These are phyloP conservation scores for Chrysopogon serrulatus DNA, from an alignment of 176 grass and related monocot genomes.

Conservation along the genomic window DNA sequence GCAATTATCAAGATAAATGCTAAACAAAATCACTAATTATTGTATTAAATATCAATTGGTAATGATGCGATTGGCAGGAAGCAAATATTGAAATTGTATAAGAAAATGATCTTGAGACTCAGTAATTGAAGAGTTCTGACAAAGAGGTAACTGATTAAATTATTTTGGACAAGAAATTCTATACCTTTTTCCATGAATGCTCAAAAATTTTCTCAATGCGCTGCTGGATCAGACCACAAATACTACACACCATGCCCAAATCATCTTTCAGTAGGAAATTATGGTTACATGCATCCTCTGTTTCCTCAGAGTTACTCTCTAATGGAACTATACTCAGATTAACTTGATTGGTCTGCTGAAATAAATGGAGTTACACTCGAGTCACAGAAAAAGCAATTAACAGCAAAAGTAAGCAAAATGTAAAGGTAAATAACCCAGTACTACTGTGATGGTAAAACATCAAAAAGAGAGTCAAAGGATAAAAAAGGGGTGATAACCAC, in stretches of 20 bases:
- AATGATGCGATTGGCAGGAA: not conserved
- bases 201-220: slow-evolving; percentile 64
- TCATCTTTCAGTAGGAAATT: slow-evolving; percentile 58
- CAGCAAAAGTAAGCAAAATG: not conserved
- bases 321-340: slow-evolving; percentile 4
- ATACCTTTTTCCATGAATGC: slow-evolving; percentile 62
- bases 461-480: not conserved
- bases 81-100: not conserved
- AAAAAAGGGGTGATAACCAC: not conserved
- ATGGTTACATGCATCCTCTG: slow-evolving; percentile 49
- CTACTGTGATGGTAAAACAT: not conserved
- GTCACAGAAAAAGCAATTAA: slow-evolving; percentile 2
- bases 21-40: not conserved
- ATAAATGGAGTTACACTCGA: slow-evolving; percentile 11
- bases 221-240: slow-evolving; percentile 77
- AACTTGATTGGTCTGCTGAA: slow-evolving; percentile 29
- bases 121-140: slow-evolving; percentile 1
- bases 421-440: not conserved
- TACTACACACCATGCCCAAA: slow-evolving; percentile 58
- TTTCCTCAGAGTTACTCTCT: slow-evolving; percentile 32
- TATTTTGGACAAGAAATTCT: slow-evolving; percentile 8
- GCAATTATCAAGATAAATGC: not conserved
- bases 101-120: not conserved
- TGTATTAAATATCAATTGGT: not conserved
- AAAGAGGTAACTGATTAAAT: not conserved